Percentiles rank a stretch among this genome's conserved stretches.
Conservation (phyloP, 2,329 filamentous ascomycete genomes). For the Ophiocordyceps unilateralis region DNA sequence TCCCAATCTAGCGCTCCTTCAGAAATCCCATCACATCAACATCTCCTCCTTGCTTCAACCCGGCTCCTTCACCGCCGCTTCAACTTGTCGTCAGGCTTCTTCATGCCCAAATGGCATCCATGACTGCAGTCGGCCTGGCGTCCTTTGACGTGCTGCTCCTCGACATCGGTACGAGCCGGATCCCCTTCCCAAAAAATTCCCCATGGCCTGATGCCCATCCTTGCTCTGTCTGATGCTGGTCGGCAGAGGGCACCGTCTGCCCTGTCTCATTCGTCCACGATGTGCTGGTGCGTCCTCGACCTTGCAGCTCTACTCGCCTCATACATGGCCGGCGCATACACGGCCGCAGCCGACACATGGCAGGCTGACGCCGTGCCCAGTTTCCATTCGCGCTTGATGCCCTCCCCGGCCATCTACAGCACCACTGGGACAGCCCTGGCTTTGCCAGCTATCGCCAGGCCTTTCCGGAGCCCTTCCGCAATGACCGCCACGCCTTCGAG, state of each 20-base stretch:
- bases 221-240: not conserved
- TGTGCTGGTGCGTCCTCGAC: slow-evolving; percentile 47
- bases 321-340: too few species aligned
- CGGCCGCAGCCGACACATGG: too few species aligned
- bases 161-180: slow-evolving; percentile 16
- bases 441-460: slow-evolving; percentile 54
- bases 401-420: slow-evolving; percentile 44
- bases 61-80: not conserved
- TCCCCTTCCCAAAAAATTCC: not conserved
- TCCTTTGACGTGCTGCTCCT: slow-evolving; percentile 17
- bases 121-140: slow-evolving; percentile 8
- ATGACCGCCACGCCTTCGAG: slow-evolving; percentile 40
- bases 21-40: not conserved
- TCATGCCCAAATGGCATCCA: slow-evolving; percentile 5
- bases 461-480: slow-evolving; percentile 48
- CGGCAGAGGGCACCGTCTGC: slow-evolving; percentile 61
- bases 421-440: slow-evolving; percentile 46
- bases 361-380: slow-evolving; percentile 21
- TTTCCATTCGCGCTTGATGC: slow-evolving; percentile 60
- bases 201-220: not conserved
- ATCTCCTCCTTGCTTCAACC: too few species aligned
- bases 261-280: slow-evolving; percentile 75
- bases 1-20: not conserved
- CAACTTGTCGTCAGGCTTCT: not conserved
- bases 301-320: not conserved